Percentiles rank a stretch among this genome's conserved stretches.
Evolutionary conservation across 2,329 filamentous ascomycete genomes (phyloP).

Genomic region (Aspergillus uvarum): DNA sequence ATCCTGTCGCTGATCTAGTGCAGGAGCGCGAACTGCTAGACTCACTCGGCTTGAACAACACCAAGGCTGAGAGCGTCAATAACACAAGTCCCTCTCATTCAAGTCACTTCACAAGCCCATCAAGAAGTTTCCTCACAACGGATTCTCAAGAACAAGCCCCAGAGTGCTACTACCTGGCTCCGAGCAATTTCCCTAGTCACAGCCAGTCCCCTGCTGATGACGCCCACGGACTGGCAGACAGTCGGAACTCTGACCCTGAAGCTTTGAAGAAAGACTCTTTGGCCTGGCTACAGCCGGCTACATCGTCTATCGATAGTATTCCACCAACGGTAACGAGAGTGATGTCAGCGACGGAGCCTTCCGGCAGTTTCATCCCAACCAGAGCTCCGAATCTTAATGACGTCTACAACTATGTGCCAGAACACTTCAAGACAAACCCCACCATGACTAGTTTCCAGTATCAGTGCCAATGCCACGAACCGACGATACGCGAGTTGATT

Average conservation of each 20-base stretch:
- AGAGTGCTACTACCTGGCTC: background rate
- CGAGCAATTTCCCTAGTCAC: background rate
- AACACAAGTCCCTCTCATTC: background rate
- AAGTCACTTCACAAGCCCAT: slow-evolving; percentile 5
- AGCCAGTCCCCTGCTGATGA: background rate
- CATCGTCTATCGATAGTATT: background rate
- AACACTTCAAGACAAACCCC: slow-evolving; percentile 1
- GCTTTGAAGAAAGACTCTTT: slow-evolving; percentile 7
- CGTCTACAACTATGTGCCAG: slow-evolving; percentile 6
- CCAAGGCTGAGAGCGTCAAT: slow-evolving; percentile 6
- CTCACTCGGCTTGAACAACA: slow-evolving; percentile 8
- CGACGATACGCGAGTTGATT: slow-evolving; percentile 25
- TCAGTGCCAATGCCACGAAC: slow-evolving; percentile 28
- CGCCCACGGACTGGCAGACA: background rate
- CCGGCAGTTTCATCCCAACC: background rate
- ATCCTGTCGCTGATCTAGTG: slow-evolving; percentile 13
- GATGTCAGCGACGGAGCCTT: background rate
- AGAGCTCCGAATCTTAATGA: slow-evolving; percentile 1
- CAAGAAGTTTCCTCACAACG: background rate
- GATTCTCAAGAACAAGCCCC: background rate
- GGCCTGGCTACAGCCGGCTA: slow-evolving; percentile 12
- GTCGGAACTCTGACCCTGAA: slow-evolving; percentile 2
- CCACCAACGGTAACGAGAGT: background rate
- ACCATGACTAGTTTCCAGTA: slow-evolving; percentile 2
- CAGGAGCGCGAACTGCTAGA: slow-evolving; percentile 17